Evolutionary conservation across 1,139 yeast genomes (phyloP).

Genomic region (Scheffersomyces parashehatae): DNA sequence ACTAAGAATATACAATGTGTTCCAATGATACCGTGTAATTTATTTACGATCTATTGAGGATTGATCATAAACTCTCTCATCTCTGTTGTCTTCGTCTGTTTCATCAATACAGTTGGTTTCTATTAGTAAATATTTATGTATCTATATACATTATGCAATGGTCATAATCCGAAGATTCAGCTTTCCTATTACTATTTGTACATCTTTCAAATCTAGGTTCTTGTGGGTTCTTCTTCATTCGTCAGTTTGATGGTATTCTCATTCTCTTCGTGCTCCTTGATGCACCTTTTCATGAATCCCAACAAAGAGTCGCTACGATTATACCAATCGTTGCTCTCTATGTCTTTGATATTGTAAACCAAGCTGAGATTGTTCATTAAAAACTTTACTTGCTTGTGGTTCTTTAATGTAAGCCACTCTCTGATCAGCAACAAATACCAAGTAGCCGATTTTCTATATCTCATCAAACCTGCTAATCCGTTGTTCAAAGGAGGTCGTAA

Average conservation of each 20-base stretch:
- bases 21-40: not conserved
- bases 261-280: slow-evolving; percentile 6
- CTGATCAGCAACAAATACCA: slow-evolving; percentile 79
- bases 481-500: slow-evolving; percentile 33
- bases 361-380: slow-evolving; percentile 26
- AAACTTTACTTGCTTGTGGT: slow-evolving; percentile 24
- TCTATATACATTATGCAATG: too few relatives aligned
- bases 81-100: not conserved
- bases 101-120: not conserved
- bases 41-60: too few relatives aligned
- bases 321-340: slow-evolving; percentile 27
- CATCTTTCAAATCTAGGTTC: too few relatives aligned
- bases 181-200: too few relatives aligned
- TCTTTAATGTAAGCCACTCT: slow-evolving; percentile 56
- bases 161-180: too few relatives aligned
- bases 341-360: slow-evolving; percentile 21
- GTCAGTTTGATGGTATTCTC: too few relatives aligned
- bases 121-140: too few relatives aligned
- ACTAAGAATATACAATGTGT: too few relatives aligned
- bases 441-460: slow-evolving; percentile 72
- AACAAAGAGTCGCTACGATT: slow-evolving; percentile 34
- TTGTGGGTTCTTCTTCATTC: too few relatives aligned
- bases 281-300: slow-evolving; percentile 28
- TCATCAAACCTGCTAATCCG: slow-evolving; percentile 51
- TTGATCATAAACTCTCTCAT: too few relatives aligned